These are phyloP conservation scores for Nephromyces sp. DNA, from an alignment of 169 alveolate genomes.

Conservation along the genomic window DNA sequence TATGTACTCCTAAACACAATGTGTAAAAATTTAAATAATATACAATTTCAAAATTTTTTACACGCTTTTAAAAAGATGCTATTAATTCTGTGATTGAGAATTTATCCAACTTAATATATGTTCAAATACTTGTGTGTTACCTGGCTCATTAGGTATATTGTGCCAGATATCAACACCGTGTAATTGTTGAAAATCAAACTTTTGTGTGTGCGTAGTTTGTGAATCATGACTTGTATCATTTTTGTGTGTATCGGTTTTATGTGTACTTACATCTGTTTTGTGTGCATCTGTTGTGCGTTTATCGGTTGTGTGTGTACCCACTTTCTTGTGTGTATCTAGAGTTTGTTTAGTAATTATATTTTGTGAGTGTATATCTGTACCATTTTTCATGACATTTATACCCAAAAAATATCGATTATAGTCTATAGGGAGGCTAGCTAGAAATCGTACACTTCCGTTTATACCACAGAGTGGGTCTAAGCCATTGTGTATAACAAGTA, in stretches of 20 bases:
- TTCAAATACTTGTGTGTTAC: neutral
- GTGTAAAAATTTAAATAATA: too few relatives aligned
- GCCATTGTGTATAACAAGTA: constrained; percentile 5
- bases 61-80: too few relatives aligned
- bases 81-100: neutral
- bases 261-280: neutral
- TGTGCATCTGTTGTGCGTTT: neutral
- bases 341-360: too few relatives aligned
- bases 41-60: too few relatives aligned
- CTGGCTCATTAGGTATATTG: constrained; percentile 12
- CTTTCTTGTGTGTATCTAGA: too few relatives aligned
- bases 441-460: neutral
- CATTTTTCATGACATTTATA: too few relatives aligned
- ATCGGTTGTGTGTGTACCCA: too few relatives aligned
- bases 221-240: neutral
- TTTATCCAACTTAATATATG: neutral
- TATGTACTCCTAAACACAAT: too few relatives aligned
- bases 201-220: neutral
- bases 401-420: constrained; percentile 1
- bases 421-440: neutral
- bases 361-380: too few relatives aligned
- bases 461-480: constrained; percentile 16
- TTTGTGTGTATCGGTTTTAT: neutral
- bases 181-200: neutral
- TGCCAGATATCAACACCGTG: constrained; percentile 10